phyloP scores from a whole-genome alignment of 2,329 filamentous ascomycete species.

The Hypocreales sp. region DNA sequence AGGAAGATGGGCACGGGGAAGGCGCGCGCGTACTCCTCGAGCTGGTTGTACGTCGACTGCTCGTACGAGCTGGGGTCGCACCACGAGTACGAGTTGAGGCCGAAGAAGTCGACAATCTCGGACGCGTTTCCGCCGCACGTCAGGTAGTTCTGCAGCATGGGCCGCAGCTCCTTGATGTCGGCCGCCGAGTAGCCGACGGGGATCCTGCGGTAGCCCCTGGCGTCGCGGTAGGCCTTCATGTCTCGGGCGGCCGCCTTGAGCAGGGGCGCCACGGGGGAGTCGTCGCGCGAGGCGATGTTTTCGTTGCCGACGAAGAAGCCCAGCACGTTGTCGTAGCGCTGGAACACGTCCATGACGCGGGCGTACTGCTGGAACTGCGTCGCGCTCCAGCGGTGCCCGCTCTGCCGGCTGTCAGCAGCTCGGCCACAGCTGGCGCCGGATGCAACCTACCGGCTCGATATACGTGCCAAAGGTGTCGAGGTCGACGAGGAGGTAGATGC shows the following conservation, averaged over 20 bases:
- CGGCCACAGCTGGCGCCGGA: background rate
- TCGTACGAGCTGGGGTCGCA: slow-evolving; percentile 45
- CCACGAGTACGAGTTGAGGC: slow-evolving; percentile 76
- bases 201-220: slow-evolving; percentile 63
- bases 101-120: slow-evolving; percentile 69
- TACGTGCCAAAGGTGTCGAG: slow-evolving; percentile 61
- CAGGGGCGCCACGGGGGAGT: slow-evolving; percentile 56
- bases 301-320: slow-evolving; percentile 86
- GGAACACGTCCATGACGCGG: slow-evolving; percentile 63
- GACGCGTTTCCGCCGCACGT: slow-evolving; percentile 57
- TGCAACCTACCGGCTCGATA: slow-evolving; percentile 39
- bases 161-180: slow-evolving; percentile 56
- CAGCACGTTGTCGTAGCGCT: slow-evolving; percentile 62
- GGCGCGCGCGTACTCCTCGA: slow-evolving; percentile 49
- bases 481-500: slow-evolving; percentile 75
- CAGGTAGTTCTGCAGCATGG: slow-evolving; percentile 54
- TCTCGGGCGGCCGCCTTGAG: slow-evolving; percentile 72
- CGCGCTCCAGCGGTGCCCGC: slow-evolving; percentile 53
- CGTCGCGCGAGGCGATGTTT: slow-evolving; percentile 49
- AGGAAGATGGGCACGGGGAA: slow-evolving; percentile 83
- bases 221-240: slow-evolving; percentile 65
- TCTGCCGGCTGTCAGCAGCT: too few species aligned
- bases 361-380: slow-evolving; percentile 54
- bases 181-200: slow-evolving; percentile 80
- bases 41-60: slow-evolving; percentile 51